Percentiles rank a stretch among this genome's conserved stretches.
These are phyloP conservation scores for Phytophthora brassicae DNA, from an alignment of 352 stramenopile genomes.

Conservation along the genomic window DNA sequence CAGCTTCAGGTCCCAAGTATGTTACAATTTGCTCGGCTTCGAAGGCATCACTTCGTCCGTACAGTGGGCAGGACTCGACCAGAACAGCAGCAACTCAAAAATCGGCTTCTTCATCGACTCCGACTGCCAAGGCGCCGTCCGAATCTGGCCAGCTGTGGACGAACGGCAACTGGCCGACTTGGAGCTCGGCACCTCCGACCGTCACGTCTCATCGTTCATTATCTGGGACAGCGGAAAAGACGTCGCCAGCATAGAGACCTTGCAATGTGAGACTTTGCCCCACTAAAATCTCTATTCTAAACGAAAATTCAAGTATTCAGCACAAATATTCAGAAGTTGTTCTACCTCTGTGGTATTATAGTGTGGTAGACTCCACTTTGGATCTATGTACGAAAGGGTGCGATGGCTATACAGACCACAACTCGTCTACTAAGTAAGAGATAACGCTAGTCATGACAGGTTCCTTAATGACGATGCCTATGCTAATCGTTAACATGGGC, in stretches of 20 bases:
- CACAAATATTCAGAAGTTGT: neutral
- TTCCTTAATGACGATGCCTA: slow-evolving; percentile 87
- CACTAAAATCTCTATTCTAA: neutral
- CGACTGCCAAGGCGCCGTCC: neutral
- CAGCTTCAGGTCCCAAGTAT: slow-evolving; percentile 1
- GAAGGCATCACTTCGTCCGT: neutral
- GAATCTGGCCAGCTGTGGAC: neutral
- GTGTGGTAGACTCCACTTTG: neutral
- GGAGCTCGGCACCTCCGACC: neutral
- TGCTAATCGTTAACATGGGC: slow-evolving; percentile 94
- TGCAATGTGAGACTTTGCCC: slow-evolving; percentile 1
- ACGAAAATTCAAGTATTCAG: neutral
- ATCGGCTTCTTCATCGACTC: slow-evolving; percentile 1
- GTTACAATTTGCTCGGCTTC: neutral
- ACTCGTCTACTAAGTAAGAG: no score
- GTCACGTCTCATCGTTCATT: neutral
- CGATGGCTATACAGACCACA: no score
- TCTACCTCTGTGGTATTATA: no score
- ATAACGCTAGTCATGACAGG: slow-evolving; percentile 43
- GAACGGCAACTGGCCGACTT: neutral
- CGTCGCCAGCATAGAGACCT: neutral
- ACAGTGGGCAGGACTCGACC: neutral
- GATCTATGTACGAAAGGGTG: slow-evolving; percentile 26
- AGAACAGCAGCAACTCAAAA: slow-evolving; percentile 2
- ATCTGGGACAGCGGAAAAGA: slow-evolving; percentile 1